These are phyloP conservation scores for Przewalskia tangutica DNA, from an alignment of 257 asterid species.

Conservation along the genomic window DNA sequence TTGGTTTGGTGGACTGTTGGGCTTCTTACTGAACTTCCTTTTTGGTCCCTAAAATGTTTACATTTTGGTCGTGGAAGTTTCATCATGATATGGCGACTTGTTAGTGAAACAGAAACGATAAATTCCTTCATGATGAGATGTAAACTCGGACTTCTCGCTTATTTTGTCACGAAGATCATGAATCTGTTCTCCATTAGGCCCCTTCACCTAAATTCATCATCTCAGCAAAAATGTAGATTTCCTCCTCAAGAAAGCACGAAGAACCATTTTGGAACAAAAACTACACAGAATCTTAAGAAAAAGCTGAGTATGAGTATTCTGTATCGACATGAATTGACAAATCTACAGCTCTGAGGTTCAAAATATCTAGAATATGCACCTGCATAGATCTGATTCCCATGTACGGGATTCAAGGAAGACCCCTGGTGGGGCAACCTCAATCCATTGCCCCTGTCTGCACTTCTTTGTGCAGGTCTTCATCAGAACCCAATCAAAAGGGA, in stretches of 20 bases:
- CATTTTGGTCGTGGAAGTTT: too few relatives aligned
- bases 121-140: constrained; percentile 69
- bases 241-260: not conserved
- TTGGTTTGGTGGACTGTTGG: too few relatives aligned
- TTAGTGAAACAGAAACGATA: constrained; percentile 83
- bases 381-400: not conserved
- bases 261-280: not conserved
- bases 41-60: too few relatives aligned
- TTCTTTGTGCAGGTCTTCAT: not conserved
- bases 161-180: constrained; percentile 74
- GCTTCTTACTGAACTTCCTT: too few relatives aligned
- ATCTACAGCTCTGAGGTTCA: not conserved
- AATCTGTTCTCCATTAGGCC: constrained; percentile 80
- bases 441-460: not conserved
- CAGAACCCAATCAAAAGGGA: not conserved
- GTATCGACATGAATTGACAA: not conserved
- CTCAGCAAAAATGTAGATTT: not conserved
- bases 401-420: not conserved
- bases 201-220: constrained; percentile 81
- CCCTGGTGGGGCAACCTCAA: too few relatives aligned
- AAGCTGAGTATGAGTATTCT: not conserved
- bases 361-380: not conserved
- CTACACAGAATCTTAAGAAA: too few relatives aligned
- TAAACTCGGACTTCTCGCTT: constrained; percentile 77
- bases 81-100: constrained; percentile 92